These are phyloP conservation scores for Pugionium dolabratum DNA, from an alignment of 345 rosid genomes.

Conservation along the genomic window DNA sequence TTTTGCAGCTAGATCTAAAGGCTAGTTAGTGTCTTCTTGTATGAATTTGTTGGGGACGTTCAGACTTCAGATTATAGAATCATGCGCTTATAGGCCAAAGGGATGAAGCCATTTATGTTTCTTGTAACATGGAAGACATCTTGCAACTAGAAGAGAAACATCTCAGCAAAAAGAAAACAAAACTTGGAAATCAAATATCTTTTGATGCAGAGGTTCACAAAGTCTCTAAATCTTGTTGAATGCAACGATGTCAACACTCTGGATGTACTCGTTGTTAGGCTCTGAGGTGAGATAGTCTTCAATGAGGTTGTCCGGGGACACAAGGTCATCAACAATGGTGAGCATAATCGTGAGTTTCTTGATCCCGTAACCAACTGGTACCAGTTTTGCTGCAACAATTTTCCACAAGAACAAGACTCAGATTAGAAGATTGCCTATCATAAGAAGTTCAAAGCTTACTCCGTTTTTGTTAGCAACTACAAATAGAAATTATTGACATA, in stretches of 20 bases:
- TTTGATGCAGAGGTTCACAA: slow-evolving; percentile 12
- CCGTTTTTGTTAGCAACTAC: not conserved
- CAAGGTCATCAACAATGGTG: slow-evolving; percentile 89
- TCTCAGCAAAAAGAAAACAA: slow-evolving; percentile 4
- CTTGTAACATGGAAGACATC: slow-evolving; percentile 20
- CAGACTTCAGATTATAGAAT: too few relatives aligned
- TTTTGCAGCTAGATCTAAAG: too few relatives aligned
- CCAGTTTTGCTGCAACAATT: slow-evolving; percentile 70
- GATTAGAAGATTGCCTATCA: not conserved
- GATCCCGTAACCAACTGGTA: slow-evolving; percentile 86
- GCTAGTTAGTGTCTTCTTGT: too few relatives aligned
- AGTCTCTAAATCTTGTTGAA: slow-evolving; percentile 84
- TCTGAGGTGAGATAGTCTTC: slow-evolving; percentile 76
- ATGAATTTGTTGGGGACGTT: too few relatives aligned
- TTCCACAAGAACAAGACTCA: not conserved
- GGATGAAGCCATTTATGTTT: too few relatives aligned
- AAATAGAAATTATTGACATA: slow-evolving; percentile 37
- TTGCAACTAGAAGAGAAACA: slow-evolving; percentile 15
- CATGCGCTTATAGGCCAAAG: too few relatives aligned
- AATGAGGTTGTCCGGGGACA: slow-evolving; percentile 73
- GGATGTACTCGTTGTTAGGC: slow-evolving; percentile 75
- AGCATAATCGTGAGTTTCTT: slow-evolving; percentile 91
- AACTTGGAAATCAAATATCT: slow-evolving; percentile 22
- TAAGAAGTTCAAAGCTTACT: not conserved
- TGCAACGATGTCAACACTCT: slow-evolving; percentile 94